Conservation (phyloP, 441 rosid species). For the Brassica hybrid region DNA sequence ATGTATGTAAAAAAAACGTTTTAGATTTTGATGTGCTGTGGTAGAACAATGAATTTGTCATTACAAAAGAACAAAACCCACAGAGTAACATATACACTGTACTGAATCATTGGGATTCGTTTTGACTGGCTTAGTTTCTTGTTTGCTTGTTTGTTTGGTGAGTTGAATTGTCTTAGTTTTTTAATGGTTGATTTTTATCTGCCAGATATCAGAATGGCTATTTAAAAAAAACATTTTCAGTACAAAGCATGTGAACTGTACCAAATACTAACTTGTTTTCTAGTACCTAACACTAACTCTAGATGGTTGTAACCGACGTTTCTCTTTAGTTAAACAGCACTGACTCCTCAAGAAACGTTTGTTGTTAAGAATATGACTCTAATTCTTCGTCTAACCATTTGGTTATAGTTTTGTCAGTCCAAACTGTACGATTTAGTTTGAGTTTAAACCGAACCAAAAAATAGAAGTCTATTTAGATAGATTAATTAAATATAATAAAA, state of each 20-base stretch:
- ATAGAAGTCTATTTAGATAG: too few species aligned
- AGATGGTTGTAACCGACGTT: too few species aligned
- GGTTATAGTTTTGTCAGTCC: too few species aligned
- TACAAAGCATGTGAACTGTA: slow-evolving; percentile 32
- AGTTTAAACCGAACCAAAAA: too few species aligned
- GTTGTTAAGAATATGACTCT: too few species aligned
- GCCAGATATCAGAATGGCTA: slow-evolving; percentile 7
- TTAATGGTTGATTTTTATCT: slow-evolving; percentile 18
- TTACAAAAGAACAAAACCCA: slow-evolving; percentile 24
- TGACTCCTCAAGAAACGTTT: too few species aligned
- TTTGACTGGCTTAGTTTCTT: slow-evolving; percentile 19
- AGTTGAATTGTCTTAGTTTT: slow-evolving; percentile 12
- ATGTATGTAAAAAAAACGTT: slow-evolving; percentile 20
- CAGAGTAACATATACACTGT: slow-evolving; percentile 23
- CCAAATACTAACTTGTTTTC: too few species aligned
- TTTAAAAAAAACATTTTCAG: not conserved
- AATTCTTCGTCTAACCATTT: too few species aligned
- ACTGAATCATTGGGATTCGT: slow-evolving; percentile 22
- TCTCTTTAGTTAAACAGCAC: too few species aligned
- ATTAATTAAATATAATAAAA: too few species aligned
- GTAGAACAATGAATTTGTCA: slow-evolving; percentile 26
- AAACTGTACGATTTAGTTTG: too few species aligned
- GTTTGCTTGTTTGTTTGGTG: slow-evolving; percentile 23
- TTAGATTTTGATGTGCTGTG: slow-evolving; percentile 33
- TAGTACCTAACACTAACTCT: too few species aligned